Conservation (phyloP, 2,329 filamentous ascomycete genomes). For the Fusarium abutilonis region DNA sequence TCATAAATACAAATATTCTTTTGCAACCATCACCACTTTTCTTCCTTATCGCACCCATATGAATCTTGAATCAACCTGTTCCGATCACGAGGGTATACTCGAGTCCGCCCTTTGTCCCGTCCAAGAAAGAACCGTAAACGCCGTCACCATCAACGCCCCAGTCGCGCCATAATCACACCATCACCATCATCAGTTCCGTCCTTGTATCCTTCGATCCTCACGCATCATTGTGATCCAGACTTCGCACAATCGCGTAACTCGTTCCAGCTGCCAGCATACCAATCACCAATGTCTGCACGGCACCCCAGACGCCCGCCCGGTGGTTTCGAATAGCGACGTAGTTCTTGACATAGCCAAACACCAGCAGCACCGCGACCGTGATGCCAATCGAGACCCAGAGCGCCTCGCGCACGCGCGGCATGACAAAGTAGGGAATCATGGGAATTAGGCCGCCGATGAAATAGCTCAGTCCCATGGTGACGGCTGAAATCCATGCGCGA, state of each 20-base stretch:
- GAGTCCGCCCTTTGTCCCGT: not conserved
- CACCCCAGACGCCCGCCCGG: slow-evolving; percentile 65
- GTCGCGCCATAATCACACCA: slow-evolving; percentile 1
- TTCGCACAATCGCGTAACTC: slow-evolving; percentile 69
- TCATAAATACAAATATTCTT: slow-evolving; percentile 32
- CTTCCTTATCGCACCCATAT: not conserved
- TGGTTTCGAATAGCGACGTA: slow-evolving; percentile 62
- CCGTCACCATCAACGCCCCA: slow-evolving; percentile 18
- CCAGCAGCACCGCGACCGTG: slow-evolving; percentile 68
- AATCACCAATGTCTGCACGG: slow-evolving; percentile 71
- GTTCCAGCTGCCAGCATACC: slow-evolving; percentile 73
- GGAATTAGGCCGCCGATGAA: slow-evolving; percentile 77
- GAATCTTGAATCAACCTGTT: slow-evolving; percentile 1
- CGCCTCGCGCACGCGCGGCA: slow-evolving; percentile 56
- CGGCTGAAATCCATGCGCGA: slow-evolving; percentile 64
- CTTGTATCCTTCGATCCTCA: slow-evolving; percentile 1
- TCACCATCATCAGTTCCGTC: not conserved
- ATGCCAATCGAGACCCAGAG: slow-evolving; percentile 69
- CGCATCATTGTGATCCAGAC: slow-evolving; percentile 56
- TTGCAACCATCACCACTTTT: slow-evolving; percentile 16
- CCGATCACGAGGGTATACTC: slow-evolving; percentile 15
- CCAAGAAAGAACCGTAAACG: slow-evolving; percentile 24
- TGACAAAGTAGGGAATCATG: slow-evolving; percentile 74
- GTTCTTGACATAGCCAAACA: slow-evolving; percentile 74
- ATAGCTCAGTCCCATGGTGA: slow-evolving; percentile 75